Evolutionary conservation across 495 filamentous ascomycete genomes (phyloP), one percentile per base, ranked within the genome.

Genomic region (Lophium mytilinum): DNA sequence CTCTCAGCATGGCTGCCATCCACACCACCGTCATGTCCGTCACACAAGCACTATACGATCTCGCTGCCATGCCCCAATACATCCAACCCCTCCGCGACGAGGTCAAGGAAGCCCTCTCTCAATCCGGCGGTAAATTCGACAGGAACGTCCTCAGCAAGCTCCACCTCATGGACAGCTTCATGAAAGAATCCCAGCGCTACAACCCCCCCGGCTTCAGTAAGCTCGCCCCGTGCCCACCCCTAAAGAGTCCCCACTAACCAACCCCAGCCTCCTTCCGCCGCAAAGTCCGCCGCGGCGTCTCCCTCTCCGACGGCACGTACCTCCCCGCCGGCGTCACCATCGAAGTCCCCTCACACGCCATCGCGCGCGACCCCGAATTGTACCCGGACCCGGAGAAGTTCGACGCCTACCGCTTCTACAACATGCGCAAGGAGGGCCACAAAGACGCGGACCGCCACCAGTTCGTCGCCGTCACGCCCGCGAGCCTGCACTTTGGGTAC

Each of bases 151-250:
- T 79, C 61, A 48, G 46, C 7, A 69, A 73, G 55, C 66, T 82
- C 55, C 69, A 69, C 50, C 77, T 77, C 58, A 52, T 82, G 42
- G 80, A 83, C 65, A 78, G 75, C 55, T 81, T 82, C 65, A 73
- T 82, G 51, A 79, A 79, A 43, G 80, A 83, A 57, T 70, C 72
- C 7, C 72, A 75, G 46, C 70, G 80, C 8, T 61, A 73, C 14
- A 62, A 66, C 30, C 72, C 75, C 19, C 34, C 35, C 12, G 52
- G 40, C 17, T 40, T 60, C 36, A 62, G 60, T 63, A 52, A 14
- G 55, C 48, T n/a, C 30, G 24, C 49, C 17, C 19, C 49, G 1
- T 36, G 49, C 14, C 46, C 12, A 11, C 37, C 11, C 21, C 17
- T 12, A 12, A 4, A 7, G 3, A 14, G 15, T 39, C 24, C 4